Percentiles rank a stretch among this genome's conserved stretches.
These are phyloP conservation scores for Phytophthora constricta DNA, from an alignment of 352 stramenopile genomes.

Conservation along the genomic window DNA sequence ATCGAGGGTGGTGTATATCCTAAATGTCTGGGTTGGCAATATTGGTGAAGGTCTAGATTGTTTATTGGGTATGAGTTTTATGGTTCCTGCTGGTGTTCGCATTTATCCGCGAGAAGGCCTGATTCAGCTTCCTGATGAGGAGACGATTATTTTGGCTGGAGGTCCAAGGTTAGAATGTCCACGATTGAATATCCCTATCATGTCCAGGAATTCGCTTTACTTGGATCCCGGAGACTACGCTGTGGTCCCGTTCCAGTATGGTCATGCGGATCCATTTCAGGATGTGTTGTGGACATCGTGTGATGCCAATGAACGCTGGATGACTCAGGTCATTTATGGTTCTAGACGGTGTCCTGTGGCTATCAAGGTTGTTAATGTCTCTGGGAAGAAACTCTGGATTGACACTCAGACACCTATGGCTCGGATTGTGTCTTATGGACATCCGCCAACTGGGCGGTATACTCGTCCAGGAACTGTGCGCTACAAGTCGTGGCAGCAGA, in stretches of 20 bases:
- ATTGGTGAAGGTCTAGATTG: constrained; percentile 31
- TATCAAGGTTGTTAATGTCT: neutral
- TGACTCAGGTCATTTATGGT: neutral
- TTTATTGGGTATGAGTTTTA: constrained; percentile 43
- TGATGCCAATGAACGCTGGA: neutral
- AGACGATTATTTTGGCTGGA: neutral
- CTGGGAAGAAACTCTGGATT: neutral
- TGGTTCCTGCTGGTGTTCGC: constrained; percentile 28
- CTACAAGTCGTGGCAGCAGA: neutral
- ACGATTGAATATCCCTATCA: neutral
- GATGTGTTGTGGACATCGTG: neutral
- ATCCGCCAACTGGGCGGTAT: neutral
- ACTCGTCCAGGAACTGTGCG: neutral
- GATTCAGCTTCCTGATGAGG: constrained; percentile 8
- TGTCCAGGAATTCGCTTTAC: neutral
- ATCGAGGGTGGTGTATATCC: constrained; percentile 21
- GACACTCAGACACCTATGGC: neutral
- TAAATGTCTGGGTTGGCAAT: constrained; percentile 32
- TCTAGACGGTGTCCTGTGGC: neutral
- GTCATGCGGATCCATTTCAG: neutral
- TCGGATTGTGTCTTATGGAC: neutral
- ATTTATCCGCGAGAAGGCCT: constrained; percentile 8
- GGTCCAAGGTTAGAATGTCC: neutral
- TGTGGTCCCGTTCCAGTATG: neutral
- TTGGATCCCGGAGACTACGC: neutral